These are phyloP conservation scores for Tricholoma flavovirens DNA, from an alignment of 768 basidiomycete genomes.

Conservation along the genomic window DNA sequence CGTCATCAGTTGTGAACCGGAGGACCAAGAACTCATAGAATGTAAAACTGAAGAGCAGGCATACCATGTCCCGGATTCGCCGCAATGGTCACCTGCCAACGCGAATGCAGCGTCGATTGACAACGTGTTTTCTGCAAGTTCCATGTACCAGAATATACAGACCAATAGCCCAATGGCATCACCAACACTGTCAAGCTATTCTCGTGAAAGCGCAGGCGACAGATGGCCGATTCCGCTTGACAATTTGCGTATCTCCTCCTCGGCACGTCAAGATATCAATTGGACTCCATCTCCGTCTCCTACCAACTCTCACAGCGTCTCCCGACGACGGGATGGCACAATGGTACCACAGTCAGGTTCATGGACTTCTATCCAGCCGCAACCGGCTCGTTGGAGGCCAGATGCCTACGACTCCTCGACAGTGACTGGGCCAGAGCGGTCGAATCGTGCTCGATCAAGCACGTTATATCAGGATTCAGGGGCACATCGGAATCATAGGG, in stretches of 20 bases:
- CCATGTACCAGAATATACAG: constrained; percentile 23
- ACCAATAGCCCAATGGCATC: constrained; percentile 8
- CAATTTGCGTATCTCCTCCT: constrained; percentile 22
- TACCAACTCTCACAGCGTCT: constrained; percentile 18
- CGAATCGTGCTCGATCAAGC: constrained; percentile 28
- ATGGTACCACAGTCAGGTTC: constrained; percentile 24
- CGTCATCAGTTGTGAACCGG: constrained; percentile 17
- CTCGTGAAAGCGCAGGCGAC: constrained; percentile 19
- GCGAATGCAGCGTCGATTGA: constrained; percentile 25
- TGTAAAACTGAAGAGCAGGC: constrained; percentile 44
- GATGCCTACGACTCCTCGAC: constrained; percentile 24
- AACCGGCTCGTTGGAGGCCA: constrained; percentile 36
- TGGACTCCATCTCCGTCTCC: constrained; percentile 23
- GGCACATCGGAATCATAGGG: constrained; percentile 23
- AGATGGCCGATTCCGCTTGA: constrained; percentile 27
- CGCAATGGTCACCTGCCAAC: constrained; percentile 31
- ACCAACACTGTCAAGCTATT: constrained; percentile 15
- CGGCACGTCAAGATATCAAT: constrained; percentile 15
- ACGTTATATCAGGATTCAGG: constrained; percentile 31
- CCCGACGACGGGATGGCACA: constrained; percentile 28
- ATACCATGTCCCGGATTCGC: constrained; percentile 35
- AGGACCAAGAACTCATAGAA: constrained; percentile 39
- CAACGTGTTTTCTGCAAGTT: constrained; percentile 25
- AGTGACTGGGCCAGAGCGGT: constrained; percentile 24
- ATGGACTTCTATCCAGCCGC: constrained; percentile 33